Base-by-base conservation (phyloP, 805 yeast species). In the Starmerella kuoi region DNA sequence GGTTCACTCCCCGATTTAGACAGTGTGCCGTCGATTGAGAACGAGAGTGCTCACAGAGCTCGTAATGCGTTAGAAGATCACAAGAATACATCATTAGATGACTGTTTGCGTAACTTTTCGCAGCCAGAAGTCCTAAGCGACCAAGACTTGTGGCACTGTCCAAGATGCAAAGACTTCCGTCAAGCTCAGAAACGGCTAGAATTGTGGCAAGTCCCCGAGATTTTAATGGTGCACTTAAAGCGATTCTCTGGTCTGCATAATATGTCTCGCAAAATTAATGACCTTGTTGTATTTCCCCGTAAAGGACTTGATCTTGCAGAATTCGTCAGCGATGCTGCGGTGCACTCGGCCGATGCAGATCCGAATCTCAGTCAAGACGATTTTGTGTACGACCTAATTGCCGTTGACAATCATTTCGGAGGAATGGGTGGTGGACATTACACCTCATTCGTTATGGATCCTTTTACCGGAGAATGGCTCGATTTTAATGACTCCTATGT, bases 381-480 rank as follows among this genome's bases (percentile, higher is more conserved):
- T 46, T 55, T 53, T 3, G 52, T 82, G 1, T 88, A 88, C 60
- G 97, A 91, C 57, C 65, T 91, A 48, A 69, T 83, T 53, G 97
- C 91, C 0, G 95, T 91, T 19, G 97, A 87, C 58, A 91, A 88
- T 58, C 98, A 91, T 57, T 86, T 70, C 58, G 98, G 97, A 38
- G 95, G 96, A 0, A 66, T 88, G 17, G 96, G 97, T 0, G 97
- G 97, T 4, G 97, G 98, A 2, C 97, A 91, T 64, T 88, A 91
- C 61, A 91, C 98, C 1, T 82, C 97, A 0, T 79, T 76, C 55
- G 95, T 74, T 0, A 80, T 79, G 58, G 87, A 87, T 55, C 78
- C 75, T 59, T 67, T 74, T 33, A 30, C 21, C 6, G 93, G 83
- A 55, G 68, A 74, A 44, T 91, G 97, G 97, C 85, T 86, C 57